A percentile compares a stretch with the other conserved stretches of the same genome.
Conservation (phyloP, 2,329 filamentous ascomycete species). For the Pseudocercospora fijiensis region DNA sequence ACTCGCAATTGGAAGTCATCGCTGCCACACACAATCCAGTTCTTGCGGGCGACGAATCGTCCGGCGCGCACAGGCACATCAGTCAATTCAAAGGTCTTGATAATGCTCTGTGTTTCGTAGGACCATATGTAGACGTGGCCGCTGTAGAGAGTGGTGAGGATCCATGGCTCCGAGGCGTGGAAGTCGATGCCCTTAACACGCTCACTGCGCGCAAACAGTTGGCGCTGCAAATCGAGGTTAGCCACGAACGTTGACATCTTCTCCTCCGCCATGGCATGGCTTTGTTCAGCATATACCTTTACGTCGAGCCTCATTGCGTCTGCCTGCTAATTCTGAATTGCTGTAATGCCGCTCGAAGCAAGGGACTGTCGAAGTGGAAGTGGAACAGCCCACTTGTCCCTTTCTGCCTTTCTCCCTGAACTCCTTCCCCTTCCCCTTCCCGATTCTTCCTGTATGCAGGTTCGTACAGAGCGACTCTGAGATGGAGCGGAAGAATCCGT, state of each 20-base stretch:
- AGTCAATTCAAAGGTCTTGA: constrained; percentile 98
- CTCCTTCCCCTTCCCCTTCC: not conserved
- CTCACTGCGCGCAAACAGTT: constrained; percentile 85
- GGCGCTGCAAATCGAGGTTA: constrained; percentile 58
- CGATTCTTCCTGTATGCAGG: not conserved
- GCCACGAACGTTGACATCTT: constrained; percentile 38
- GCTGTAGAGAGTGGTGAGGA: constrained; percentile 92
- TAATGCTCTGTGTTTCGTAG: constrained; percentile 91
- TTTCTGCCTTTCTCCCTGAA: not conserved
- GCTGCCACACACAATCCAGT: constrained; percentile 75
- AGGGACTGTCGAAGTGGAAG: not conserved
- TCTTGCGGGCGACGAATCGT: constrained; percentile 95
- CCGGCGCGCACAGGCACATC: constrained; percentile 97
- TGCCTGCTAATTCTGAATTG: constrained; percentile 22
- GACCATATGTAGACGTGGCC: constrained; percentile 99
- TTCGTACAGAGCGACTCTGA: not conserved
- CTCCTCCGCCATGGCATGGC: not conserved
- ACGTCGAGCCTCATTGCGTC: constrained; percentile 58
- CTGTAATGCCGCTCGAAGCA: not conserved
- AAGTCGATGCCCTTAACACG: constrained; percentile 97
- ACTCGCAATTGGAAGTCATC: constrained; percentile 88
- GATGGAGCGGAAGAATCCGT: not conserved
- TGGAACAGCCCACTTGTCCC: not conserved
- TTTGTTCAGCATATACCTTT: constrained; percentile 48
- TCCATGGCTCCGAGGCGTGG: constrained; percentile 94